These are phyloP conservation scores for Tagetes patula DNA, from an alignment of 129 eudicot species.

Conservation along the genomic window DNA sequence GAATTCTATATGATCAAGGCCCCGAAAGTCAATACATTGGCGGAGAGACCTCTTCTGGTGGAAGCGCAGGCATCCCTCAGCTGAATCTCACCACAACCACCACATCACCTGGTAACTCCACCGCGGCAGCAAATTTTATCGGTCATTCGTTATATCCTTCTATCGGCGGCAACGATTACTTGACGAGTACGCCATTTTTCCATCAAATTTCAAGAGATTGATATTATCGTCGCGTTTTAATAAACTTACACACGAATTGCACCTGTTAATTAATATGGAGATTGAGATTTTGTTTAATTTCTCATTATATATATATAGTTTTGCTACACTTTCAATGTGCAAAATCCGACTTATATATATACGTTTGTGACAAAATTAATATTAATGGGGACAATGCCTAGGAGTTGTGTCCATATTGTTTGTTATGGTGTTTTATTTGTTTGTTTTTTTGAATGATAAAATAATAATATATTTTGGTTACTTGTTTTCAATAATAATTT, in stretches of 20 bases:
- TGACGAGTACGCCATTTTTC: conserved; percentile 92
- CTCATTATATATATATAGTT: conserved; percentile 15
- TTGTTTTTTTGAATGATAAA: conserved; percentile 24
- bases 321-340: conserved; percentile 21
- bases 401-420: conserved; percentile 43
- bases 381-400: conserved; percentile 23
- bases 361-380: no score
- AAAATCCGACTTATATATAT: no score
- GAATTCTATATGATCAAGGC: conserved; percentile 82
- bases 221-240: background rate
- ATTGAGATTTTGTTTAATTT: background rate
- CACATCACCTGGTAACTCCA: conserved; percentile 33
- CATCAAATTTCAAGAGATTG: conserved; percentile 64
- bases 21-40: conserved; percentile 55
- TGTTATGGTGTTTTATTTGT: conserved; percentile 27
- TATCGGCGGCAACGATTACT: conserved; percentile 54
- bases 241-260: conserved; percentile 31
- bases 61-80: conserved; percentile 55
- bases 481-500: conserved; percentile 28
- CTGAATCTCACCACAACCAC: conserved; percentile 56
- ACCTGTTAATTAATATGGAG: conserved; percentile 27
- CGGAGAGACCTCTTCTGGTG: conserved; percentile 71
- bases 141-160: conserved; percentile 57
- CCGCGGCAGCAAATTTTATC: conserved; percentile 40
- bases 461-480: conserved; percentile 1